These are phyloP conservation scores for Aspergillus coremiiformis DNA, from an alignment of 495 filamentous ascomycete genomes.

Conservation along the genomic window DNA sequence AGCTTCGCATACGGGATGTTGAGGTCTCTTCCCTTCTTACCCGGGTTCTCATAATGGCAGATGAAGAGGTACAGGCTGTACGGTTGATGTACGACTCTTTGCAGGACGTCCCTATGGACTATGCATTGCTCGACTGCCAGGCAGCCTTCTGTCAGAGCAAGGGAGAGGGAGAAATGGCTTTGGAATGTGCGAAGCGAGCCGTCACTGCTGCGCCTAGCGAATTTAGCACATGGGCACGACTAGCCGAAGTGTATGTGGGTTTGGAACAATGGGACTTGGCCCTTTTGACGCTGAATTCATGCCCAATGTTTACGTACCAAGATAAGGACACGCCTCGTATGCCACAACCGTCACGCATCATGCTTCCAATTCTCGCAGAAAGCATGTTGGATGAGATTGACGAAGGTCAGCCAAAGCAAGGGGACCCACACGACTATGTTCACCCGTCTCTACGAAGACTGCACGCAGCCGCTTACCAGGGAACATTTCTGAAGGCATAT, in stretches of 20 bases:
- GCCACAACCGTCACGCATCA: conserved; percentile 80
- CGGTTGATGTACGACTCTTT: conserved; percentile 80
- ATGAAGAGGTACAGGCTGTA: conserved; percentile 93
- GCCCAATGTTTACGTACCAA: conserved; percentile 99
- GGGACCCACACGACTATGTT: conserved; percentile 66
- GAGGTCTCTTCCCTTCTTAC: conserved; percentile 92
- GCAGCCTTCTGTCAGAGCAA: conserved; percentile 89
- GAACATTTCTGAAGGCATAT: conserved; percentile 93
- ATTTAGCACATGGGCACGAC: conserved; percentile 90
- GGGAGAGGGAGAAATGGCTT: conserved; percentile 73
- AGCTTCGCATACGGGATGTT: conserved; percentile 79
- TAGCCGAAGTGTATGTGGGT: conserved; percentile 86
- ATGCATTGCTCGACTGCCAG: conserved; percentile 86
- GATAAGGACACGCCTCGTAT: conserved; percentile 93
- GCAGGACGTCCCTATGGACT: conserved; percentile 90
- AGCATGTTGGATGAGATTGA: conserved; percentile 94
- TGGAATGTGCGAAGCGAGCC: conserved; percentile 88
- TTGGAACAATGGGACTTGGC: conserved; percentile 92
- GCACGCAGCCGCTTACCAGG: conserved; percentile 80
- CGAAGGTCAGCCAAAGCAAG: conserved; percentile 71
- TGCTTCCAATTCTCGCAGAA: conserved; percentile 79
- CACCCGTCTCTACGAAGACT: conserved; percentile 82
- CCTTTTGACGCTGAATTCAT: conserved; percentile 93
- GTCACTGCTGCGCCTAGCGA: conserved; percentile 93
- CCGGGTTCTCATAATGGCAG: conserved; percentile 80